Percentiles rank a stretch among this genome's conserved stretches.
Conservation (phyloP, 2,329 filamentous ascomycete genomes). For the Alternaria alternata region DNA sequence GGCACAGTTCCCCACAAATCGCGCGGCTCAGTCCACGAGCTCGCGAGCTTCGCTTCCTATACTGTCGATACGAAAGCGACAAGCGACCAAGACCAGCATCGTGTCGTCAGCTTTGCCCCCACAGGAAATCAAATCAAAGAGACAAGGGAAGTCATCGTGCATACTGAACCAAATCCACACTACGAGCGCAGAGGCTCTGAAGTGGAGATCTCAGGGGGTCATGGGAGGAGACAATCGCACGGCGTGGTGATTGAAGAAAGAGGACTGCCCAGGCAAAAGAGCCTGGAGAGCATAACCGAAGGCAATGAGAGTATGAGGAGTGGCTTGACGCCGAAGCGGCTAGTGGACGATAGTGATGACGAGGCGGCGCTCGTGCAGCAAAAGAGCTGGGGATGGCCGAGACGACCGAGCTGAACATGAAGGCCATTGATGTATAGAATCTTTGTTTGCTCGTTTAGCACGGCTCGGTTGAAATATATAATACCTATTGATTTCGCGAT, state of each 20-base stretch:
- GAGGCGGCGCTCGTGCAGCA: slow-evolving; percentile 32
- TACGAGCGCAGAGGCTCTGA: slow-evolving; percentile 20
- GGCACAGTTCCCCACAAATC: slow-evolving; percentile 7
- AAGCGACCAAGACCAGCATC: slow-evolving; percentile 9
- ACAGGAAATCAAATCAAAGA: slow-evolving; percentile 43
- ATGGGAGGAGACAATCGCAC: slow-evolving; percentile 9
- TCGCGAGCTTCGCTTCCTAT: slow-evolving; percentile 33
- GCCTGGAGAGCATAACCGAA: slow-evolving; percentile 34
- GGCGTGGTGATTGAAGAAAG: slow-evolving; percentile 20
- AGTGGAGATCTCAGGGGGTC: slow-evolving; percentile 18
- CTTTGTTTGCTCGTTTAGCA: not conserved
- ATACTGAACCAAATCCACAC: slow-evolving; percentile 34
- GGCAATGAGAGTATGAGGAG: slow-evolving; percentile 35
- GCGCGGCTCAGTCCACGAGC: slow-evolving; percentile 35
- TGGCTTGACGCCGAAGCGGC: slow-evolving; percentile 20
- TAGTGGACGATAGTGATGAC: slow-evolving; percentile 31
- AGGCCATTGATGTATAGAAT: not conserved
- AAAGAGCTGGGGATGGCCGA: slow-evolving; percentile 14
- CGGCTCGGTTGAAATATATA: not conserved
- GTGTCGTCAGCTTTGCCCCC: slow-evolving; percentile 31
- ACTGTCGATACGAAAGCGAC: slow-evolving; percentile 20
- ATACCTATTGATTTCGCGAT: not conserved
- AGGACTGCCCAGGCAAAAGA: slow-evolving; percentile 22
- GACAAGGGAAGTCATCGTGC: slow-evolving; percentile 38
- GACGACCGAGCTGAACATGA: slow-evolving; percentile 6